Evolutionary conservation across 2,329 filamentous ascomycete species (phyloP).

Genomic region (Claviceps pusilla): DNA sequence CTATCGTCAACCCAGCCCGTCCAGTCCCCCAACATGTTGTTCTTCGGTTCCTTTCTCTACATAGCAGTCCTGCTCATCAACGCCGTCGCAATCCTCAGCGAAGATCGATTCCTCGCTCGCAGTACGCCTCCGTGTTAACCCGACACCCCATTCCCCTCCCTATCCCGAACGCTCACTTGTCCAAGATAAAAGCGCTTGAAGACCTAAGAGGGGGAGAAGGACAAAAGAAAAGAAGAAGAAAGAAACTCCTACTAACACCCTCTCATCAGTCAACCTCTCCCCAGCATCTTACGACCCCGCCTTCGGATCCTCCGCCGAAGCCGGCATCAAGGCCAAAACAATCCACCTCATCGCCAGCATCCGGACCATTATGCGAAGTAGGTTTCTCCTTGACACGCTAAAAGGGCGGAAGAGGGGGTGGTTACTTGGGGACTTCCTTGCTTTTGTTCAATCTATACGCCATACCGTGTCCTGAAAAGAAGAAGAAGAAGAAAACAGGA

Average conservation of each 20-base stretch:
- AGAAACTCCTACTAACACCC: not conserved
- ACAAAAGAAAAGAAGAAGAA: not conserved
- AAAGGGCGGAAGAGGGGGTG: too few species aligned
- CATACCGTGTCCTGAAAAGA: not conserved
- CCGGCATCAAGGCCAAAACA: constrained; percentile 71
- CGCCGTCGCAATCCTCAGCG: constrained; percentile 81
- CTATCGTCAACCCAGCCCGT: not conserved
- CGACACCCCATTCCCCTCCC: not conserved
- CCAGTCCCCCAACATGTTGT: constrained; percentile 38
- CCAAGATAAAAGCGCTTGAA: not conserved
- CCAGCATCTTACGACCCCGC: constrained; percentile 54
- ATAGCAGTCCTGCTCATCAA: constrained; percentile 78
- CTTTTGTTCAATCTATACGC: too few species aligned
- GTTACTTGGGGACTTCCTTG: too few species aligned
- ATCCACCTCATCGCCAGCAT: constrained; percentile 85
- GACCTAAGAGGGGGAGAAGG: too few species aligned
- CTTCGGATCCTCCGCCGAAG: constrained; percentile 59
- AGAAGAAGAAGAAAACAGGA: not conserved
- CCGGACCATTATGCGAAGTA: constrained; percentile 83
- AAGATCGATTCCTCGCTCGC: constrained; percentile 76
- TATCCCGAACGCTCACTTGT: not conserved
- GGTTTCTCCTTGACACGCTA: constrained; percentile 5
- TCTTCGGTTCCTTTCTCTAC: constrained; percentile 61
- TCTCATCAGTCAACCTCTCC: constrained; percentile 55
- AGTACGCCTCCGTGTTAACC: constrained; percentile 24